A percentile compares a stretch with the other conserved stretches of the same genome.
Evolutionary conservation across 768 basidiomycete species (phyloP).

Genomic region (Collybiopsis confluens): DNA sequence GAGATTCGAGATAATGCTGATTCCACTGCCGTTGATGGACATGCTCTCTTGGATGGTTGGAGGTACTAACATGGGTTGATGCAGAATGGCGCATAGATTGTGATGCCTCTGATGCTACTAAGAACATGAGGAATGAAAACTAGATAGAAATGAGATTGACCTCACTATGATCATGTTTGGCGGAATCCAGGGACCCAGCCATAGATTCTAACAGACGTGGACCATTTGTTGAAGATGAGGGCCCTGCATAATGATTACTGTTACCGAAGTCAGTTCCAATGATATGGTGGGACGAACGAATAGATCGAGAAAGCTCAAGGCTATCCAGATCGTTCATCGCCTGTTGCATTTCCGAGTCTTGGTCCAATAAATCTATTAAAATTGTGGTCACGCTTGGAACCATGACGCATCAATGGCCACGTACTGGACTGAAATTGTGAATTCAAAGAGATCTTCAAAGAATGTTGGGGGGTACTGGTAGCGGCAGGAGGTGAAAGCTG

Average conservation of each 20-base stretch:
- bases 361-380: constrained; percentile 56
- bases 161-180: no score
- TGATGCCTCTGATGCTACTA: no score
- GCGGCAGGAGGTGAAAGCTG: constrained; percentile 42
- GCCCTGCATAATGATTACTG: no score
- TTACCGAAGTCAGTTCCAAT: no score
- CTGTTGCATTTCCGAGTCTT: constrained; percentile 70
- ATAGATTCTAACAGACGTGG: no score
- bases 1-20: constrained; percentile 16
- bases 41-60: background rate
- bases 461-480: constrained; percentile 53
- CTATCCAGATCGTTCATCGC: constrained; percentile 54
- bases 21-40: constrained; percentile 44
- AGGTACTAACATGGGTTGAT: no score
- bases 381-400: background rate
- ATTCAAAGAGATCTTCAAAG: constrained; percentile 48
- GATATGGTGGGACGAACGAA: background rate
- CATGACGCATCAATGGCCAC: constrained; percentile 15
- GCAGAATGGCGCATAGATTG: no score
- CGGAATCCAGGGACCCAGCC: no score
- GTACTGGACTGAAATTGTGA: constrained; percentile 56
- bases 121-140: no score
- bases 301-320: constrained; percentile 37
- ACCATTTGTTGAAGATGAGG: no score
- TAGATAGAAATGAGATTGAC: no score